phyloP scores from a whole-genome alignment of 2,329 filamentous ascomycete species.

The Cladosporium cucumerinum region DNA sequence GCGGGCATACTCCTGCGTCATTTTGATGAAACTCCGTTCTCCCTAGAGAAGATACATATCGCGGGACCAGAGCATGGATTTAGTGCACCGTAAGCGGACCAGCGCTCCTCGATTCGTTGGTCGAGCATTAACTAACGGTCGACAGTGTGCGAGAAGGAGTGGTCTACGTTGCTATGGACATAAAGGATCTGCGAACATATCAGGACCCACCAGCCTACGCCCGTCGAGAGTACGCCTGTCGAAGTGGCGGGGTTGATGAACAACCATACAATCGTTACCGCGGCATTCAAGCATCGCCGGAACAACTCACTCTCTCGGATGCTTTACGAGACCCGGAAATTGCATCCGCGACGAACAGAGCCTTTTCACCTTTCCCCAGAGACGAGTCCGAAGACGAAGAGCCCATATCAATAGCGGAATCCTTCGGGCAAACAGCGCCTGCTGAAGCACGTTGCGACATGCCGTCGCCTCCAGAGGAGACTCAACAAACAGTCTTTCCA shows the following conservation, averaged over 20 bases:
- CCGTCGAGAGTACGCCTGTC: conserved; percentile 13
- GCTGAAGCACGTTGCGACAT: conserved; percentile 30
- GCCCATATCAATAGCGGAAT: conserved; percentile 24
- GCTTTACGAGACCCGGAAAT: conserved; percentile 32
- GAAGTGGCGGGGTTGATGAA: conserved; percentile 25
- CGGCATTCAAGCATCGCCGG: conserved; percentile 25
- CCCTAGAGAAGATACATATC: conserved; percentile 79
- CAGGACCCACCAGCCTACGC: conserved; percentile 30
- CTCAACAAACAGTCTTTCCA: conserved; percentile 17
- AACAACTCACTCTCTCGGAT: conserved; percentile 31
- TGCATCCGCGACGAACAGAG: conserved; percentile 21
- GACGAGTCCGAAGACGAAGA: conserved; percentile 21
- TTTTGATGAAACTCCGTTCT: conserved; percentile 75
- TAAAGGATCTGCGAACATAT: conserved; percentile 65
- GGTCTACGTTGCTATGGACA: conserved; percentile 84
- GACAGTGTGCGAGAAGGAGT: conserved; percentile 81
- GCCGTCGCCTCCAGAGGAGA: conserved; percentile 19
- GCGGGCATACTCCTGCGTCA: conserved; percentile 87
- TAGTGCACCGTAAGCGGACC: conserved; percentile 73
- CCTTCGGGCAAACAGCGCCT: conserved; percentile 20
- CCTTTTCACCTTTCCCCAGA: conserved; percentile 5
- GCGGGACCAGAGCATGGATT: conserved; percentile 78
- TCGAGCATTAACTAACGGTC: conserved; percentile 11
- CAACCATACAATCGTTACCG: conserved; percentile 26
- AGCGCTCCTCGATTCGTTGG: not conserved